A percentile compares a stretch with the other conserved stretches of the same genome.
Conservation (phyloP, 306 rosid genomes). For the Sicyos baderoa region DNA sequence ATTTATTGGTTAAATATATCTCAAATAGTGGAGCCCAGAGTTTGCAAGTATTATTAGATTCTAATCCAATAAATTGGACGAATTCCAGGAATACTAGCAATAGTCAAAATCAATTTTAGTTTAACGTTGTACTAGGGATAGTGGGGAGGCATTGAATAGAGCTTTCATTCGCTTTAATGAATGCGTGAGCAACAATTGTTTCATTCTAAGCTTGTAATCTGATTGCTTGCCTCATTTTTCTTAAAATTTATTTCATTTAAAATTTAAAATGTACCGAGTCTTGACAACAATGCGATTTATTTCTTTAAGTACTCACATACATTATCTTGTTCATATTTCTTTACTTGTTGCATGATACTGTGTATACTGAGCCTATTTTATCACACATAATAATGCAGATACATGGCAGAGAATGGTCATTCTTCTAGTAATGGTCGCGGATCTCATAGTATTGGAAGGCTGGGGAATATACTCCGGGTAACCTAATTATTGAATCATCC, state of each 20-base stretch:
- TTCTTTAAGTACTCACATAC: too few relatives aligned
- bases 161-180: too few relatives aligned
- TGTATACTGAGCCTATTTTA: not conserved
- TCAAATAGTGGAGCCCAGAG: not conserved
- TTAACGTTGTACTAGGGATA: not conserved
- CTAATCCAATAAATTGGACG: not conserved
- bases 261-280: too few relatives aligned
- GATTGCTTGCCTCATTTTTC: too few relatives aligned
- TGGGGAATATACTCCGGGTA: slow-evolving; percentile 78
- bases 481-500: slow-evolving; percentile 1
- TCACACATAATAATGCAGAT: slow-evolving; percentile 39
- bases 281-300: not conserved
- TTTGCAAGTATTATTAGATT: not conserved
- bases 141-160: too few relatives aligned
- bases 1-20: too few relatives aligned
- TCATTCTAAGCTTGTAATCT: too few relatives aligned
- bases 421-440: slow-evolving; percentile 71
- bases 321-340: not conserved
- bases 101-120: not conserved
- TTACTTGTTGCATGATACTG: not conserved
- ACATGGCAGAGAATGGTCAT: slow-evolving; percentile 74
- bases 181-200: not conserved
- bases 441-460: slow-evolving; percentile 71
- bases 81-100: not conserved
- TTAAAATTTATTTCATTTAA: too few relatives aligned